Conservation (phyloP, 2,329 filamentous ascomycete species). For the Xylariaceae sp. region DNA sequence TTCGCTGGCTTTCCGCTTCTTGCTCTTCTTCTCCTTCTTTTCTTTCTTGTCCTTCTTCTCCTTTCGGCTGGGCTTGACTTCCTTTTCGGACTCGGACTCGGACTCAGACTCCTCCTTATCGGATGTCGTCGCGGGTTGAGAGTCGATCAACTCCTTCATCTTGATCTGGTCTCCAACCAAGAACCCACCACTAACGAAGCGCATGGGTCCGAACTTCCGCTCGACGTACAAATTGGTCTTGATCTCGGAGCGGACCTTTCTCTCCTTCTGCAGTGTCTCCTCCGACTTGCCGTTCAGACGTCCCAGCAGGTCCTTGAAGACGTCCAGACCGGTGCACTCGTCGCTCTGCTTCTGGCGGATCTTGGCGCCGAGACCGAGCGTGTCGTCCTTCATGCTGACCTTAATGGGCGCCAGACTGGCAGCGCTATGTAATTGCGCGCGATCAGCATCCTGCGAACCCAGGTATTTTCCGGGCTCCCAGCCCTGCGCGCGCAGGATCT, state of each 20-base stretch:
- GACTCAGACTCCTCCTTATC: constrained; percentile 38
- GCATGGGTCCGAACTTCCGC: constrained; percentile 71
- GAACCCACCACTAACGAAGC: constrained; percentile 82
- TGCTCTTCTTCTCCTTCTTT: constrained; percentile 12
- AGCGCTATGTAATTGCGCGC: constrained; percentile 69
- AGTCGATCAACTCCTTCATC: constrained; percentile 31
- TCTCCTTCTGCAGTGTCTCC: constrained; percentile 64
- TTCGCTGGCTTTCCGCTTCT: constrained; percentile 38
- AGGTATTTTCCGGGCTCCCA: constrained; percentile 84
- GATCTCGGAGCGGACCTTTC: constrained; percentile 60
- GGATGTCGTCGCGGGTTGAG: constrained; percentile 31
- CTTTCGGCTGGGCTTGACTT: constrained; percentile 30
- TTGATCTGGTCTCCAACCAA: constrained; percentile 53
- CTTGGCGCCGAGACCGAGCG: constrained; percentile 80
- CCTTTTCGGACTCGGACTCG: neutral
- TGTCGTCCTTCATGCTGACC: constrained; percentile 83
- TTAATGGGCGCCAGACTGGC: constrained; percentile 83
- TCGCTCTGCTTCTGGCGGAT: constrained; percentile 58
- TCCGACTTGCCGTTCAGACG: constrained; percentile 84
- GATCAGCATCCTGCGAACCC: constrained; percentile 69
- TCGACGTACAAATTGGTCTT: constrained; percentile 70
- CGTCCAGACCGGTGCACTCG: constrained; percentile 77
- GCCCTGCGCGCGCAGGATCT: constrained; percentile 79
- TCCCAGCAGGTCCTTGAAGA: constrained; percentile 79
- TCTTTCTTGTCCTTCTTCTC: constrained; percentile 37